Conservation (phyloP, 78 protist species). For the Dictyostelium firmibasis region DNA sequence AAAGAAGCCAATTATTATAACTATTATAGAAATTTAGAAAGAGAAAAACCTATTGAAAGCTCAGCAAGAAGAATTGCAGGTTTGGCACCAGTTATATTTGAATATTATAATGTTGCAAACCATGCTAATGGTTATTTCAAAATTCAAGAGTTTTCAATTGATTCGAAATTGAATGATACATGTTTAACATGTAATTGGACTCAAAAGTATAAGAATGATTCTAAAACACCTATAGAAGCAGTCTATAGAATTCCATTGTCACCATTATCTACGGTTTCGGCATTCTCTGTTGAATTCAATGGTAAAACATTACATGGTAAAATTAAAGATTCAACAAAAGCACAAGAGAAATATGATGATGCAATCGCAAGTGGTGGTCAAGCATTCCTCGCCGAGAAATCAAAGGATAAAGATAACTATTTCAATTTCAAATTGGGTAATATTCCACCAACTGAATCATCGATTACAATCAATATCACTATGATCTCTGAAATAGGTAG, state of each 20-base stretch:
- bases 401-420: not conserved
- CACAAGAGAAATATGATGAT: constrained; percentile 9
- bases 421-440: constrained; percentile 26
- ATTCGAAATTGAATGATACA: constrained; percentile 11
- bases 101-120: not conserved
- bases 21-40: constrained; percentile 4
- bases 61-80: not conserved
- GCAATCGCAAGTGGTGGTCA: constrained; percentile 50
- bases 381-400: constrained; percentile 42
- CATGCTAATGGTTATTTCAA: not conserved
- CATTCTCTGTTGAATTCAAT: constrained; percentile 3
- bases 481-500: constrained; percentile 46
- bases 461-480: constrained; percentile 1
- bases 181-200: not conserved
- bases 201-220: constrained; percentile 1
- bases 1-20: constrained; percentile 18
- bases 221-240: constrained; percentile 27
- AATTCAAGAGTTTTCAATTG: not conserved
- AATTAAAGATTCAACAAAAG: constrained; percentile 7
- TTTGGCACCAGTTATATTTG: not conserved
- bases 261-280: not conserved
- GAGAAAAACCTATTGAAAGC: not conserved
- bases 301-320: constrained; percentile 4
- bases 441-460: constrained; percentile 24
- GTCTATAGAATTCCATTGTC: constrained; percentile 36